Base-by-base conservation (phyloP, 1,139 yeast species). In the Scheffersomyces segobiensis region DNA sequence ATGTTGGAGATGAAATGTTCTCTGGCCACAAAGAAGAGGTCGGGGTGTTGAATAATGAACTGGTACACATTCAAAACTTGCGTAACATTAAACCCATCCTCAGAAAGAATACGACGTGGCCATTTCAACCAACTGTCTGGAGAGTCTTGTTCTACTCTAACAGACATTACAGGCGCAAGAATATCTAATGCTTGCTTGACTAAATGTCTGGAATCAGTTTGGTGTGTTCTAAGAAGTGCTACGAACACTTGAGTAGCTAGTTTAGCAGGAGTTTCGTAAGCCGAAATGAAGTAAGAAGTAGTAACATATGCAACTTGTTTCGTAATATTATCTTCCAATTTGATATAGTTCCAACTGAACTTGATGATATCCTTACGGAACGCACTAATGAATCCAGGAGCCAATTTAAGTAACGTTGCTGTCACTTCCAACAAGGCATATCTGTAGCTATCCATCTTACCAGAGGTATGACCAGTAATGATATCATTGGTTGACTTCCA, bases 221-320 rank as follows among this genome's bases (percentile, higher is more conserved):
- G 97, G 62, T 92, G 92, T 1, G 97, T 88, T 67, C 95, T 84
- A 57, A 96, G 77, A 52, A 96, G 76, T 0, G 98, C 97, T 56
- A 92, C 96, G 76, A 95, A 93, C 10, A 95, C 93, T 71, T 92
- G 98, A 0, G 96, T 89, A 3, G 95, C 96, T 57, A 96, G 85
- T 67, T 91, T 91, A 0, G 92, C 83, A 14, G 98, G 96, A 0
- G 97, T 93, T 52, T 93, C 98, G 70, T 88, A 96, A 0, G 91
- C 89, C 0, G 93, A 84, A 61, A 96, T 93, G 71, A 93, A 96
- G 69, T 88, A 87, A 0, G 97, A 84, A 1, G 96, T 92, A 1
- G 96, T 87, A 49, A 93, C 93, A 71, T 93, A 93, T 0, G 98
- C 98, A 4, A 96, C 91, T 66, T 93, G 97, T 70, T 96, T 96